Percentiles rank a stretch among this genome's conserved stretches.
Conservation (phyloP, 1,284 basidiomycete genomes). For the Trichosporon sp. region DNA sequence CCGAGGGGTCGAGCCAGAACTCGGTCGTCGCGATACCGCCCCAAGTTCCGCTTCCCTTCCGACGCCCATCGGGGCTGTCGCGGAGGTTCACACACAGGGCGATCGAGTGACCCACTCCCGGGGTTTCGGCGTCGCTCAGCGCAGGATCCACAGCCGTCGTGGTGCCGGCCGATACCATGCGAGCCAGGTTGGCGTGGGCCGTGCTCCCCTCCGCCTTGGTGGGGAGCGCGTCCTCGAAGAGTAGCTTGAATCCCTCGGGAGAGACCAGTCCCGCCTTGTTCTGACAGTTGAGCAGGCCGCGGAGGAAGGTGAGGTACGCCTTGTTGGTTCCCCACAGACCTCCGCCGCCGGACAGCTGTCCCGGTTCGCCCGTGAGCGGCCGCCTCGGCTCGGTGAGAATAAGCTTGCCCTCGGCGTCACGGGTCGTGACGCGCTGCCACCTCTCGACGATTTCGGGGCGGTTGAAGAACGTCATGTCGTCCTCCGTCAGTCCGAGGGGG, state of each 20-base stretch:
- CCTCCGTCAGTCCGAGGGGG: conserved; percentile 38
- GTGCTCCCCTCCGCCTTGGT: conserved; percentile 19
- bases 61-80: conserved; percentile 31
- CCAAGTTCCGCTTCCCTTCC: conserved; percentile 36
- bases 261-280: neutral
- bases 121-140: conserved; percentile 14
- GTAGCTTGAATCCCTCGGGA: conserved; percentile 14
- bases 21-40: conserved; percentile 34
- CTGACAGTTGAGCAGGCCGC: conserved; percentile 18
- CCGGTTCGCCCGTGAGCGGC: conserved; percentile 19
- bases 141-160: conserved; percentile 15
- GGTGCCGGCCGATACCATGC: conserved; percentile 20
- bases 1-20: conserved; percentile 44
- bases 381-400: conserved; percentile 18
- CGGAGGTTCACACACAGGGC: conserved; percentile 29
- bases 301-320: conserved; percentile 44
- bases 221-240: conserved; percentile 37
- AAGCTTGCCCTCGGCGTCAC: conserved; percentile 30
- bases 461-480: conserved; percentile 40
- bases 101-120: conserved; percentile 25
- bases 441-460: conserved; percentile 30
- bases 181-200: conserved; percentile 26
- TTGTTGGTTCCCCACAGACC: conserved; percentile 43
- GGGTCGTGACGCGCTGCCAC: conserved; percentile 30
- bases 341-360: conserved; percentile 39